These are phyloP conservation scores for Sclerospora graminicola DNA, from an alignment of 352 stramenopile genomes.

Conservation along the genomic window DNA sequence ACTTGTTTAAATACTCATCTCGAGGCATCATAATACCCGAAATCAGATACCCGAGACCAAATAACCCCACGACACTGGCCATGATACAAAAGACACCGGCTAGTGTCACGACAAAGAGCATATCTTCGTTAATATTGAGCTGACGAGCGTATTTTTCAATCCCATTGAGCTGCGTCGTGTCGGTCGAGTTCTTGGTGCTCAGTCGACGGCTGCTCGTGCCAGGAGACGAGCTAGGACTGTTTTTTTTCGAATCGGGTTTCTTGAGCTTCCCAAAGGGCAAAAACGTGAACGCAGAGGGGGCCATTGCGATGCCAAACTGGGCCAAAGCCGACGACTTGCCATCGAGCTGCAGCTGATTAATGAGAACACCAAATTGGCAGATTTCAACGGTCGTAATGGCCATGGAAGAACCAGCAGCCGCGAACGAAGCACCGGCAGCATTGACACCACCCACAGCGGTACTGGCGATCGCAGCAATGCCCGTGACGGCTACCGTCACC, in stretches of 20 bases:
- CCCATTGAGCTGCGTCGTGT: conserved; percentile 19
- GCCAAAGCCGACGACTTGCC: conserved; percentile 61
- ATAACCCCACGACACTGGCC: conserved; percentile 47
- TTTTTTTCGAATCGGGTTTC: conserved; percentile 12
- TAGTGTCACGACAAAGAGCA: conserved; percentile 74
- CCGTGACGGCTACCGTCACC: conserved; percentile 57
- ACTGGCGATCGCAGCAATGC: conserved; percentile 63
- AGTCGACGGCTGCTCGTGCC: conserved; percentile 24
- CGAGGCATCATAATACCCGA: conserved; percentile 55
- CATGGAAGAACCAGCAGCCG: conserved; percentile 46
- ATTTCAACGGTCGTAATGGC: conserved; percentile 71
- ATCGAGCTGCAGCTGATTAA: conserved; percentile 64
- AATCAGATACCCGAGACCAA: conserved; percentile 45
- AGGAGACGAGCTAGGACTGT: conserved; percentile 7
- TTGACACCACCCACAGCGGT: conserved; percentile 31
- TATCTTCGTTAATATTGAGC: conserved; percentile 63
- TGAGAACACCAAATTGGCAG: conserved; percentile 67
- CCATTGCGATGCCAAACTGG: conserved; percentile 68
- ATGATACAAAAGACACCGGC: conserved; percentile 70
- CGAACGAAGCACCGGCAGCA: conserved; percentile 33
- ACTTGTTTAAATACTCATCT: conserved; percentile 60
- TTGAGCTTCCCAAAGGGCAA: conserved; percentile 58
- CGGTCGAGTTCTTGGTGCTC: conserved; percentile 9
- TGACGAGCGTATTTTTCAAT: conserved; percentile 67
- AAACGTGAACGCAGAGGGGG: conserved; percentile 64